Evolutionary conservation across 768 basidiomycete genomes (phyloP), one percentile per base, ranked within the genome.

Genomic region (Leucogyrophana mollusca): DNA sequence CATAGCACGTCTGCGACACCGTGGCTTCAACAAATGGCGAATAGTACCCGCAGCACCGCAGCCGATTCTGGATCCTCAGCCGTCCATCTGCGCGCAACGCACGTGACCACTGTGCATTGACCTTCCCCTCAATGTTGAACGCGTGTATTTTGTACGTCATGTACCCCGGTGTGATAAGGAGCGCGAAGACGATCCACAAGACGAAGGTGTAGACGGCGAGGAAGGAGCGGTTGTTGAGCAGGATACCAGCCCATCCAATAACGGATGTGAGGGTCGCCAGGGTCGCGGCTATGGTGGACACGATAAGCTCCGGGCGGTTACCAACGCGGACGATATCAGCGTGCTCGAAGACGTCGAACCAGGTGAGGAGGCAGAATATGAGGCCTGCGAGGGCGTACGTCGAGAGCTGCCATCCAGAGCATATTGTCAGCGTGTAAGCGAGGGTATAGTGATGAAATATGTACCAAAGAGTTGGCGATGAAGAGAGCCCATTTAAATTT

Each of bases 401-500:
- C 13, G 83, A 71, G 45, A 89, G 73, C 80, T 82, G 53, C 13
- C n/a, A n/a, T n/a, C n/a, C n/a, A n/a, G 9, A 7, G 14, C 7
- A 34, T 34, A 16, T 27, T 23, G 39, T 36, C 13, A 30, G 27
- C 13, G 27, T 30, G 6, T 6, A 17, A 6, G 16, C 9, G n/a
- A 17, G n/a, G 23, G 17, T 23, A 20, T 22, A 23, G 40, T 25
- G 7, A 25, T 24, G 21, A 45, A 32, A 39, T 8, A 46, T 48
- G 21, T 41, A 53, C 52, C 34, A 47, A 44, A 20, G 25, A 17
- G 58, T 90, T 92, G 40, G 85, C 70, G 37, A 79, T 37, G 62
- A 92, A 85, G 4, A 93, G 63, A 9, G 75, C 68, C 88, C 88
- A 91, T 63, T 94, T 93, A 76, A 92, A 93, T 51, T 72, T 77